Conservation (phyloP, 1,139 yeast genomes). For the Meyerozyma elateridarum region DNA sequence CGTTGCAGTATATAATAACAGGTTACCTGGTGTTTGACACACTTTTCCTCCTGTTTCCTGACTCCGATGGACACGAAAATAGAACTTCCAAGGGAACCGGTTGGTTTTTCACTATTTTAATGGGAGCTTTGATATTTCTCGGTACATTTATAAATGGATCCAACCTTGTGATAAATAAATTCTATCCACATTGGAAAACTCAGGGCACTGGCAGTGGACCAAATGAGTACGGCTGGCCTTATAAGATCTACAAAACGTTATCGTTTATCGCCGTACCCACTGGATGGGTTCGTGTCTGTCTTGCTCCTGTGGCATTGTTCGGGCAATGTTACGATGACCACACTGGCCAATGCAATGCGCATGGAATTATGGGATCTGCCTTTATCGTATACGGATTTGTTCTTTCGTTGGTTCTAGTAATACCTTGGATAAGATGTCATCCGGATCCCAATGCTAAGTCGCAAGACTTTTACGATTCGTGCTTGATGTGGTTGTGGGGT, state of each 20-base stretch:
- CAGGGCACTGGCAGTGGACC: slow-evolving; percentile 5
- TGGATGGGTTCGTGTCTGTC: slow-evolving; percentile 67
- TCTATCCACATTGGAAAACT: slow-evolving; percentile 21
- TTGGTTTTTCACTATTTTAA: slow-evolving; percentile 49
- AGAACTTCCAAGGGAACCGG: slow-evolving; percentile 62
- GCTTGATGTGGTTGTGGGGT: slow-evolving; percentile 84
- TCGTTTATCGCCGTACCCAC: slow-evolving; percentile 45
- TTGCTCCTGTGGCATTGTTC: slow-evolving; percentile 79
- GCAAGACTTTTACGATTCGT: slow-evolving; percentile 82
- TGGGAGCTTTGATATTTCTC: slow-evolving; percentile 43
- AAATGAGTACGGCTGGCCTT: slow-evolving; percentile 9
- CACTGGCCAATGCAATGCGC: slow-evolving; percentile 92
- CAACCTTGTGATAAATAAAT: slow-evolving; percentile 36
- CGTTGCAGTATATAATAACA: slow-evolving; percentile 44
- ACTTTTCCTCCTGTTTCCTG: slow-evolving; percentile 55
- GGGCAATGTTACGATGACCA: slow-evolving; percentile 72
- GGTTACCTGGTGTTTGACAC: slow-evolving; percentile 54
- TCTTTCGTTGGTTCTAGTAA: slow-evolving; percentile 57
- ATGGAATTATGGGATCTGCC: slow-evolving; percentile 93
- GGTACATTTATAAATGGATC: slow-evolving; percentile 56
- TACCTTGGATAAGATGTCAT: slow-evolving; percentile 59
- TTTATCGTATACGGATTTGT: slow-evolving; percentile 77
- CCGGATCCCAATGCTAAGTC: slow-evolving; percentile 28
- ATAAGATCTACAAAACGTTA: slow-evolving; percentile 38
- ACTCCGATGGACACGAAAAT: slow-evolving; percentile 59